phyloP scores from a whole-genome alignment of 345 rosid species.

The Populus deltoides region DNA sequence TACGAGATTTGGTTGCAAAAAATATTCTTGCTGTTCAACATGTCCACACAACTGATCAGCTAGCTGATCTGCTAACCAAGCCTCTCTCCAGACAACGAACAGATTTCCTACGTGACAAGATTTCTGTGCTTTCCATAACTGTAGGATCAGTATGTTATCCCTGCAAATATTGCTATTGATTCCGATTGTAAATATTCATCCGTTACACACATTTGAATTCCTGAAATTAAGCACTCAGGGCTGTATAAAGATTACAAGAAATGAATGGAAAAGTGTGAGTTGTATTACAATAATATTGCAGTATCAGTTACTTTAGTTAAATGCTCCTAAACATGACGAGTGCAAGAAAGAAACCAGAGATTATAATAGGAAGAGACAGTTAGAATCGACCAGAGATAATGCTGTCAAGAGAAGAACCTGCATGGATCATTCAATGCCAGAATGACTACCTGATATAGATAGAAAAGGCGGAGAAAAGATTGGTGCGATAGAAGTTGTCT shows the following conservation, averaged over 20 bases:
- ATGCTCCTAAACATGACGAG: not conserved
- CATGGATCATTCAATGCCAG: slow-evolving; percentile 2
- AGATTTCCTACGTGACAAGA: not conserved
- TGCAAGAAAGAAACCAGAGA: not conserved
- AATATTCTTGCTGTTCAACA: fast-evolving
- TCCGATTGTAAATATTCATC: too few species aligned
- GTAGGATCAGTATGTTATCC: too few species aligned
- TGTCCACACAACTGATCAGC: not conserved
- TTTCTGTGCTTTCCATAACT: too few species aligned
- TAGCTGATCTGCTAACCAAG: not conserved
- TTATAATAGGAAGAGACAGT: slow-evolving; percentile 1
- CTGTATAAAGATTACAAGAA: too few species aligned
- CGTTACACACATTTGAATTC: too few species aligned
- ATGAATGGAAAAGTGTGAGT: too few species aligned
- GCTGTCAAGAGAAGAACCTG: slow-evolving; percentile 1
- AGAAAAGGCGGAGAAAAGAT: not conserved
- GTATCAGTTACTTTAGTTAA: too few species aligned
- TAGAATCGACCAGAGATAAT: not conserved
- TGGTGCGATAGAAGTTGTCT: not conserved
- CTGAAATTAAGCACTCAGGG: too few species aligned
- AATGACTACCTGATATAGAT: not conserved
- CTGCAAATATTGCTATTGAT: too few species aligned
- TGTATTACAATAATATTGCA: too few species aligned
- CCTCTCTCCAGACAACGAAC: not conserved
- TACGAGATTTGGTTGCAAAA: not conserved